phyloP scores from a whole-genome alignment of 2,329 filamentous ascomycete genomes.

The Aspergillus neotritici region DNA sequence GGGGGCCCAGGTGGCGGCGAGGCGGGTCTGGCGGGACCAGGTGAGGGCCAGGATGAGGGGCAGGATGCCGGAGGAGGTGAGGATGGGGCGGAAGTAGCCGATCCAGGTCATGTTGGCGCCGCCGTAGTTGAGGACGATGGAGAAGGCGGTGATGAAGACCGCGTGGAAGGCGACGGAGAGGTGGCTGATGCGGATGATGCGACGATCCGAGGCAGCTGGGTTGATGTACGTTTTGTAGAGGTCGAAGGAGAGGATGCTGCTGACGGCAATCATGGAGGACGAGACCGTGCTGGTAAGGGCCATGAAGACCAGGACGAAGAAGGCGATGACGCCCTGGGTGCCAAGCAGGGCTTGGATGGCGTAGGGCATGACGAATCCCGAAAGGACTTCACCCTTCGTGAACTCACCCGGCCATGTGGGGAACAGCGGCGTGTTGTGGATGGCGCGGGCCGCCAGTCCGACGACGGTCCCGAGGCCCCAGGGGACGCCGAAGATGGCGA shows the following conservation, averaged over 20 bases:
- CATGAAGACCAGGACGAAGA: constrained; percentile 49
- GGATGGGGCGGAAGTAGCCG: constrained; percentile 38
- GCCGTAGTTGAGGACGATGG: constrained; percentile 45
- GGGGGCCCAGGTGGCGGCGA: constrained; percentile 38
- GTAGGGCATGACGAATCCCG: constrained; percentile 47
- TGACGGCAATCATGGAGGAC: constrained; percentile 48
- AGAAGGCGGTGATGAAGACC: constrained; percentile 45
- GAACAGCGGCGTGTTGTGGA: constrained; percentile 45
- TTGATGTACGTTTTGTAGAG: constrained; percentile 50
- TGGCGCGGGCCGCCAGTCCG: constrained; percentile 41
- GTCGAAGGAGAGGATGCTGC: constrained; percentile 47
- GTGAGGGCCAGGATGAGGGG: constrained; percentile 42
- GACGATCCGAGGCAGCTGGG: constrained; percentile 40
- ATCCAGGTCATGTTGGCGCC: constrained; percentile 48
- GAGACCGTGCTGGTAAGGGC: constrained; percentile 48
- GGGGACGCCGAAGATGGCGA: constrained; percentile 45
- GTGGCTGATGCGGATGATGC: constrained; percentile 43
- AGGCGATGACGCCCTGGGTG: constrained; percentile 37
- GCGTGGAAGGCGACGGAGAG: constrained; percentile 45
- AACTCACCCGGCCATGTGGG: constrained; percentile 40
- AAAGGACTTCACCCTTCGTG: constrained; percentile 37
- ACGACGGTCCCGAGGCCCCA: constrained; percentile 46
- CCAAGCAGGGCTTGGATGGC: constrained; percentile 42
- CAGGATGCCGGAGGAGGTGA: constrained; percentile 42
- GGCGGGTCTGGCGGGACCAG: constrained; percentile 43